phyloP scores from a whole-genome alignment of 441 rosid genomes.

The Capsella rubella region DNA sequence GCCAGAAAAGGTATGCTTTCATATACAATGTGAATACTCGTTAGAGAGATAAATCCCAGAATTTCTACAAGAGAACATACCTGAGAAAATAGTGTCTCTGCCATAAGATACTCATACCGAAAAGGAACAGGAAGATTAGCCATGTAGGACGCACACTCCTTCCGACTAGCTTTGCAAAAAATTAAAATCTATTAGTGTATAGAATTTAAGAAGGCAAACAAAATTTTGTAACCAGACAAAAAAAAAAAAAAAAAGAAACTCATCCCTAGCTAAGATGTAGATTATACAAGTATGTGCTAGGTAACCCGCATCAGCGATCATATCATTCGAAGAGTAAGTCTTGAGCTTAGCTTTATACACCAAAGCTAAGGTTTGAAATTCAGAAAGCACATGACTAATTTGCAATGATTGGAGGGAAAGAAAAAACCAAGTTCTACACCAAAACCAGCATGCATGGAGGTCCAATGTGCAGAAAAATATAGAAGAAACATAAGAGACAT shows the following conservation, averaged over 20 bases:
- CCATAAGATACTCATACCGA: constrained; percentile 98
- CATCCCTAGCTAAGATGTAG: constrained; percentile 9
- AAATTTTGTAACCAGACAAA: not conserved
- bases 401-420: not conserved
- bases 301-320: constrained; percentile 7
- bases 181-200: constrained; percentile 53
- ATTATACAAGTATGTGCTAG: constrained; percentile 1
- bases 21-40: not conserved
- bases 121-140: constrained; percentile 96
- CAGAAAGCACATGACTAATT: constrained; percentile 9
- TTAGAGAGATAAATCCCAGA: not conserved
- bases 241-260: not conserved
- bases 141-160: constrained; percentile 98
- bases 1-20: constrained; percentile 11
- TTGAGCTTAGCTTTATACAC: constrained; percentile 14
- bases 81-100: constrained; percentile 99
- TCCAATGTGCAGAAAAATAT: constrained; percentile 24
- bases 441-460: constrained; percentile 15
- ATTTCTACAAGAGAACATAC: constrained; percentile 48
- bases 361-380: not conserved
- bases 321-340: constrained; percentile 4
- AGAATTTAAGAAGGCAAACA: constrained; percentile 41
- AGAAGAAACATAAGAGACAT: not conserved
- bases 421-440: constrained; percentile 21
- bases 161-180: constrained; percentile 93